These are phyloP conservation scores for Scortechinia acanthostroma DNA, from an alignment of 2,329 filamentous ascomycete genomes.

Conservation along the genomic window DNA sequence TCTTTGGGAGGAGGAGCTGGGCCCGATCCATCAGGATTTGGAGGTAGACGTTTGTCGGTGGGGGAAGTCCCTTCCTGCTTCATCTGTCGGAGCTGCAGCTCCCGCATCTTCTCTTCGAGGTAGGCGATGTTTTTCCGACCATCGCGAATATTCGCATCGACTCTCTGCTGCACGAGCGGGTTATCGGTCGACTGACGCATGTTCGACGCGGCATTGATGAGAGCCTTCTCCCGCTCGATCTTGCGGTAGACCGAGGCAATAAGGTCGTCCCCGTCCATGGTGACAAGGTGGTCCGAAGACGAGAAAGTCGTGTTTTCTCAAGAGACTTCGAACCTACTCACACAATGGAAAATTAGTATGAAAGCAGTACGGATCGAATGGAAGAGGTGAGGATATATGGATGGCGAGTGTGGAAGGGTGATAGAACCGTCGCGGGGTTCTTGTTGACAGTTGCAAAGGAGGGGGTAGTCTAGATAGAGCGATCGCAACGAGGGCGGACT, in stretches of 20 bases:
- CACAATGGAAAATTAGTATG: too few relatives aligned
- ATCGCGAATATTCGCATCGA: conserved; percentile 91
- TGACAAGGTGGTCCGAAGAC: conserved; percentile 25
- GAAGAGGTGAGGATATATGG: not conserved
- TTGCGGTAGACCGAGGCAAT: conserved; percentile 83
- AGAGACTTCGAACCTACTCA: too few relatives aligned
- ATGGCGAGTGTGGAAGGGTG: not conserved
- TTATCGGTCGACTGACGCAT: conserved; percentile 97
- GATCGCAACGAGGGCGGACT: too few relatives aligned
- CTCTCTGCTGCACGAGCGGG: conserved; percentile 77
- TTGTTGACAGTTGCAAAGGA: not conserved
- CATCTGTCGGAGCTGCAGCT: conserved; percentile 76
- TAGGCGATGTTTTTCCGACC: conserved; percentile 89
- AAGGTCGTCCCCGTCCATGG: conserved; percentile 58
- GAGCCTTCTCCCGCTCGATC: conserved; percentile 93
- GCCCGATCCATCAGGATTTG: not conserved
- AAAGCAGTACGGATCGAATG: not conserved
- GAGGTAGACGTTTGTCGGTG: conserved; percentile 13
- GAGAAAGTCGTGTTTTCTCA: too few relatives aligned
- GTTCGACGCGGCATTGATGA: conserved; percentile 86
- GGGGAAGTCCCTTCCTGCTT: conserved; percentile 37
- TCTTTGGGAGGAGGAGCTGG: conserved; percentile 67
- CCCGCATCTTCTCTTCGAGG: conserved; percentile 83
- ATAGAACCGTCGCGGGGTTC: not conserved
- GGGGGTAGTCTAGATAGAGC: too few relatives aligned